phyloP scores from a whole-genome alignment of 306 rosid genomes.

The Fragaria nilgerrensis region DNA sequence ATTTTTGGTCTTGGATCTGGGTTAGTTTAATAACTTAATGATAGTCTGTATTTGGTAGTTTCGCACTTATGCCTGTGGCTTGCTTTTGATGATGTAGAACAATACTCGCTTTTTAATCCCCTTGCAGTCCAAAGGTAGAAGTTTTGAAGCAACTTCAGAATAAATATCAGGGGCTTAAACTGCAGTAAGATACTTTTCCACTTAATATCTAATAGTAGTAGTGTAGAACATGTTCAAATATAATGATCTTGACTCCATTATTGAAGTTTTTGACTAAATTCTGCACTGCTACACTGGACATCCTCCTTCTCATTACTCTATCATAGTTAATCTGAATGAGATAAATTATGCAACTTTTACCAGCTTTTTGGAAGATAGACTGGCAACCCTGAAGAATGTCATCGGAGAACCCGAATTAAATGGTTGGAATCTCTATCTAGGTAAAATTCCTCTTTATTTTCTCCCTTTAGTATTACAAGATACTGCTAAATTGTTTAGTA shows the following conservation, averaged over 20 bases:
- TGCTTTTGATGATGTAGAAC: constrained; percentile 2
- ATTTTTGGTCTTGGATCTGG: constrained; percentile 84
- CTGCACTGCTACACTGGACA: neutral
- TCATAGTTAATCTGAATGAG: constrained; percentile 9
- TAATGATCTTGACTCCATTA: neutral
- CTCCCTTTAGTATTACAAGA: neutral
- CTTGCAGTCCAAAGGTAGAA: constrained; percentile 78
- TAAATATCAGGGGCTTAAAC: constrained; percentile 61
- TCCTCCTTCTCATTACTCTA: neutral
- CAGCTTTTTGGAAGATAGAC: constrained; percentile 89
- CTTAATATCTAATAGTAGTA: neutral
- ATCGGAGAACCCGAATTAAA: constrained; percentile 79
- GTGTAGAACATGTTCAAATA: neutral
- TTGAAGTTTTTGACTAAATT: neutral
- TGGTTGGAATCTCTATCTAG: constrained; percentile 76
- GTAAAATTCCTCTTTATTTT: constrained; percentile 32
- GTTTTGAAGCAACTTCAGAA: constrained; percentile 80
- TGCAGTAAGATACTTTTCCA: constrained; percentile 57
- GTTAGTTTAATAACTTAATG: constrained; percentile 36
- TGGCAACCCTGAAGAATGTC: constrained; percentile 78
- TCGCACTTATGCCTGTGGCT: neutral
- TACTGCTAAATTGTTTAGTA: neutral
- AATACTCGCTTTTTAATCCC: neutral
- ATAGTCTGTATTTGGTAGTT: neutral
- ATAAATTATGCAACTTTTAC: constrained; percentile 18